phyloP scores from a whole-genome alignment of 2,329 filamentous ascomycete genomes.

The Camillea tinctor region DNA sequence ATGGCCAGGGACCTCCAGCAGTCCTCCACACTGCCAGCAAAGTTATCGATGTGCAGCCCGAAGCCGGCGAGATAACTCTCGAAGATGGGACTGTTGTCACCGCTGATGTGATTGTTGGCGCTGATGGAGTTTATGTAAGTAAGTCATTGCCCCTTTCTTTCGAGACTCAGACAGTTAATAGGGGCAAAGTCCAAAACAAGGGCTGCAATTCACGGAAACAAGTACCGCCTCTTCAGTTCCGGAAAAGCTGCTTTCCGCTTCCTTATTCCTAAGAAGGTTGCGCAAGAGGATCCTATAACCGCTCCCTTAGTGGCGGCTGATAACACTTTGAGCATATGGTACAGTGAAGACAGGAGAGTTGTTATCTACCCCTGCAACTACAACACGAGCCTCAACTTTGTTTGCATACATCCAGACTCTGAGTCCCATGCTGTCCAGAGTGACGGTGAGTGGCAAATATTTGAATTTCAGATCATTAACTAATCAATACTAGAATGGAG shows the following conservation, averaged over 20 bases:
- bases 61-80: constrained; percentile 9
- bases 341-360: constrained; percentile 40
- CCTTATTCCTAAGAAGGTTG: constrained; percentile 41
- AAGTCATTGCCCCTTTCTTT: neutral
- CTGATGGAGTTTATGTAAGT: constrained; percentile 25
- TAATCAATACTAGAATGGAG: constrained; percentile 38
- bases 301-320: constrained; percentile 30
- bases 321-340: constrained; percentile 39
- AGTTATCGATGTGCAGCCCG: constrained; percentile 14
- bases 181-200: constrained; percentile 28
- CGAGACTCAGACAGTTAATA: neutral
- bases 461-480: neutral
- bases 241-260: constrained; percentile 60
- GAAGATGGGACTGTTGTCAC: constrained; percentile 11
- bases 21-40: constrained; percentile 31
- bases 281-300: constrained; percentile 35
- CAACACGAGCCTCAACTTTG: constrained; percentile 47
- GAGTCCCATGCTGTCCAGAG: constrained; percentile 34
- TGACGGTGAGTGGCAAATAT: constrained; percentile 29
- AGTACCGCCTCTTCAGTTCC: constrained; percentile 38
- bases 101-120: constrained; percentile 22
- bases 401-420: constrained; percentile 49
- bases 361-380: constrained; percentile 48
- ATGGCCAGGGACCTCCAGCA: constrained; percentile 34
- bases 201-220: constrained; percentile 42